Evolutionary conservation across 192 early-diverging fungal genomes (phyloP), one percentile per base, ranked within the genome.

Genomic region (Funneliformis geosporum): DNA sequence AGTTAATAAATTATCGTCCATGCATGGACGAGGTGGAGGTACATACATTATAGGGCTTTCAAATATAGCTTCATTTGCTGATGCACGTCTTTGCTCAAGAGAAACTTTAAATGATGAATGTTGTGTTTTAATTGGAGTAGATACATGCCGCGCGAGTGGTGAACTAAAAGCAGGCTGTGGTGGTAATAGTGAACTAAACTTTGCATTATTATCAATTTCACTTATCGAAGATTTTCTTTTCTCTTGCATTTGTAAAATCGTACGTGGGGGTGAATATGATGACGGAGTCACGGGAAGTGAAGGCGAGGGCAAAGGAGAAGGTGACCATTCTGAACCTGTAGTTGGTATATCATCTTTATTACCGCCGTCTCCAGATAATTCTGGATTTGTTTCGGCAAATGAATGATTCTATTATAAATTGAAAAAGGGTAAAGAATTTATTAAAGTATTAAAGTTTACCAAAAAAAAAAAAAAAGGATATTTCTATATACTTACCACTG

Each of bases 401-500:
- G 75, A 43, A 40, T 60, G 44, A 60, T 79, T 67, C 75, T 65
- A 59, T 28, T 70, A n/a, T 16, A 18, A 40, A 27, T 50, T 55
- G 7, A 42, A 72, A 33, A 8, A 43, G 27, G 28, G 11, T 21
- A 11, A 70, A 27, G 50, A 44, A 59, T 59, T 9, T 25, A 21
- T 14, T 62, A 80, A 33, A 71, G 70, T 40, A 71, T 40, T 28
- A 60, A 61, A 40, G 11, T 60, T 61, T 75, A 16, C 0, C 10
- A 61, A 6, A 75, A 21, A 39, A 38, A 21, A 1, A n/a, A n/a
- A 59, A 21, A 46, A 77, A 8, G 39, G 21, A 33, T 16, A 6
- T 50, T 50, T 50, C 27, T 12, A 38, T 16, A 40, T 55, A 71
- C 82, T 81, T 83, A 91, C 90, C 84, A 91, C 79, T 25, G 87